Conservation (phyloP, 768 basidiomycete species). For the Tylopilus felleus region DNA sequence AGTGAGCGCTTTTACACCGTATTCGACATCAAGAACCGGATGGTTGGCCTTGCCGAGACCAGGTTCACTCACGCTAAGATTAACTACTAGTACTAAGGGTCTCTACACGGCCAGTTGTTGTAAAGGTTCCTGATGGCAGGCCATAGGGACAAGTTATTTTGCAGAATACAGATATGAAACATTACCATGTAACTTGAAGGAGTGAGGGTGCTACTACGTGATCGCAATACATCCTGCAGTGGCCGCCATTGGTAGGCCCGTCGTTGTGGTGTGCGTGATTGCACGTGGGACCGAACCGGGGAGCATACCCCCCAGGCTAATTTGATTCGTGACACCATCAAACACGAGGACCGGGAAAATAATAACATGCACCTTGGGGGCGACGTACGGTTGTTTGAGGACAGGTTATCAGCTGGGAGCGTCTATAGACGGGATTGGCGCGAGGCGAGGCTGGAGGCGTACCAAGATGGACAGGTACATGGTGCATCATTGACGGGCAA, state of each 20-base stretch:
- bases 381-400: slow-evolving; percentile 60
- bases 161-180: too few relatives aligned
- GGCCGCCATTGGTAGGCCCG: too few relatives aligned
- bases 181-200: too few relatives aligned
- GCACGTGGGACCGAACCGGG: too few relatives aligned
- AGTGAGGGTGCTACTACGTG: too few relatives aligned
- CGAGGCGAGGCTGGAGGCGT: slow-evolving; percentile 51
- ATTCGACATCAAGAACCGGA: slow-evolving; percentile 38
- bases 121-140: too few relatives aligned
- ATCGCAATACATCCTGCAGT: too few relatives aligned
- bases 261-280: too few relatives aligned
- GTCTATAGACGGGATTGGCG: slow-evolving; percentile 75
- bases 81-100: background rate
- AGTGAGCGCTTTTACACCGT: slow-evolving; percentile 43
- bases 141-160: too few relatives aligned
- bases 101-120: too few relatives aligned
- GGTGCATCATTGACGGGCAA: slow-evolving; percentile 6
- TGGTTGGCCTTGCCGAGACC: slow-evolving; percentile 42
- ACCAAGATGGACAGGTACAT: slow-evolving; percentile 14
- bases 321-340: background rate
- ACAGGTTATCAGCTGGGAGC: slow-evolving; percentile 57
- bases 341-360: slow-evolving; percentile 21
- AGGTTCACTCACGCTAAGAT: slow-evolving; percentile 24
- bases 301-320: slow-evolving; percentile 41
- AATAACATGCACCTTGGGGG: slow-evolving; percentile 32